Evolutionary conservation across 1,284 basidiomycete species (phyloP).

Genomic region (Trichosporon sp.): DNA sequence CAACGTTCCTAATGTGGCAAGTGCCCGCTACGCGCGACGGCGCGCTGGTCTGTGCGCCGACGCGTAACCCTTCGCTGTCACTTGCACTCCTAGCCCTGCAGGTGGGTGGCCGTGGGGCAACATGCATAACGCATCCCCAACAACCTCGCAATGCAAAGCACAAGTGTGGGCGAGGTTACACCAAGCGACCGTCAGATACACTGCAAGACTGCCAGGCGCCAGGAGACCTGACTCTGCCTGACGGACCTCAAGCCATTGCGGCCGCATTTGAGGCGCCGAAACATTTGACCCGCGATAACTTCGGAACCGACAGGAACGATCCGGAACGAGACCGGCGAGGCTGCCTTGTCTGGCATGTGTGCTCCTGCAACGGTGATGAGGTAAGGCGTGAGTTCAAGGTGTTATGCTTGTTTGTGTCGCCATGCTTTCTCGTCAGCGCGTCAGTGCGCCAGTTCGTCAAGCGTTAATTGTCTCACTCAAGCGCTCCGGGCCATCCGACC

Average conservation of each 20-base stretch:
- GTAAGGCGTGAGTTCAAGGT: constrained; percentile 6
- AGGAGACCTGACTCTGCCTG: background rate
- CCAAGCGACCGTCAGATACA: too few species aligned
- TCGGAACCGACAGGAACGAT: constrained; percentile 3
- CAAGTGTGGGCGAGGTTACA: too few species aligned
- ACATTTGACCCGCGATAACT: background rate
- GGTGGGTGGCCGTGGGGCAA: background rate
- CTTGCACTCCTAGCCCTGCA: background rate
- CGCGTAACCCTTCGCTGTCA: background rate
- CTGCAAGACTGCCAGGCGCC: too few species aligned
- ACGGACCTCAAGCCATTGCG: too few species aligned
- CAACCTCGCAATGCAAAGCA: background rate
- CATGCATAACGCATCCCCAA: background rate
- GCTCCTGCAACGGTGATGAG: background rate
- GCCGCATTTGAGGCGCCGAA: background rate
- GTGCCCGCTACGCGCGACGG: background rate
- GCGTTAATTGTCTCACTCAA: background rate
- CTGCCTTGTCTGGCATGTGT: background rate
- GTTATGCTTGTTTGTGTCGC: constrained; percentile 10
- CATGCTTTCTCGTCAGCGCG: background rate
- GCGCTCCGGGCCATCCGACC: too few species aligned
- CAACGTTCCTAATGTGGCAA: background rate
- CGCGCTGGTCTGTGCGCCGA: constrained; percentile 9
- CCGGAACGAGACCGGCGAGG: background rate
- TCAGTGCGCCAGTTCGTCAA: background rate